phyloP scores from a whole-genome alignment of 441 rosid species.

The Eruca vesicaria region DNA sequence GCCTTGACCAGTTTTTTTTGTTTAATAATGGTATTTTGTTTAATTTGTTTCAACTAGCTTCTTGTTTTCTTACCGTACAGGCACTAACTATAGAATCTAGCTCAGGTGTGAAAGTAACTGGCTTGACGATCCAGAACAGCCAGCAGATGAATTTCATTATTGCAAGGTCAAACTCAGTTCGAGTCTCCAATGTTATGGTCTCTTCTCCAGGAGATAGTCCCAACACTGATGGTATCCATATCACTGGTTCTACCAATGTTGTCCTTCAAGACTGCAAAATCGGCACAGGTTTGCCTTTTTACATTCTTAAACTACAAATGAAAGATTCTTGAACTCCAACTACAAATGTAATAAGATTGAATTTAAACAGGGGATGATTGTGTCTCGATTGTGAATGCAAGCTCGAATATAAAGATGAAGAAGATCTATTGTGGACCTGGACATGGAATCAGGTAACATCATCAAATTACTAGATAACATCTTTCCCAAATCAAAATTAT shows the following conservation, averaged over 20 bases:
- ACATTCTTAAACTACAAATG: background rate
- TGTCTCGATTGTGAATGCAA: slow-evolving; percentile 79
- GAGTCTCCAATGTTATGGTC: slow-evolving; percentile 57
- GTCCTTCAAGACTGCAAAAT: slow-evolving; percentile 79
- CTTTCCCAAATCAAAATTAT: background rate
- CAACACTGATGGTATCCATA: slow-evolving; percentile 93
- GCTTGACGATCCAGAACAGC: slow-evolving; percentile 84
- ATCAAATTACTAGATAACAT: background rate
- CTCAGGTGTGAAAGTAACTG: slow-evolving; percentile 69
- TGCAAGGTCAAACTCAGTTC: slow-evolving; percentile 57
- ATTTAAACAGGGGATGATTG: slow-evolving; percentile 84
- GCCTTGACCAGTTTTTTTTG: slow-evolving; percentile 4
- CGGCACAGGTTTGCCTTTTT: slow-evolving; percentile 63
- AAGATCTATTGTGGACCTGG: slow-evolving; percentile 85
- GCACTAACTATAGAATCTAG: slow-evolving; percentile 89
- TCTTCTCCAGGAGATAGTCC: slow-evolving; percentile 91
- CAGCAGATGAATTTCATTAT: slow-evolving; percentile 90
- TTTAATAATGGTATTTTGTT: slow-evolving; percentile 1
- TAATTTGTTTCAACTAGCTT: slow-evolving; percentile 6
- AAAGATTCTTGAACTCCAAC: background rate
- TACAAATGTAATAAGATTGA: background rate
- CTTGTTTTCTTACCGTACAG: slow-evolving; percentile 45
- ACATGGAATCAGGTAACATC: slow-evolving; percentile 76
- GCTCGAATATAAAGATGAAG: slow-evolving; percentile 82
- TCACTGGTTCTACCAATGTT: slow-evolving; percentile 73